phyloP scores from a whole-genome alignment of 2,329 filamentous ascomycete species.

The Fusarium sp. region DNA sequence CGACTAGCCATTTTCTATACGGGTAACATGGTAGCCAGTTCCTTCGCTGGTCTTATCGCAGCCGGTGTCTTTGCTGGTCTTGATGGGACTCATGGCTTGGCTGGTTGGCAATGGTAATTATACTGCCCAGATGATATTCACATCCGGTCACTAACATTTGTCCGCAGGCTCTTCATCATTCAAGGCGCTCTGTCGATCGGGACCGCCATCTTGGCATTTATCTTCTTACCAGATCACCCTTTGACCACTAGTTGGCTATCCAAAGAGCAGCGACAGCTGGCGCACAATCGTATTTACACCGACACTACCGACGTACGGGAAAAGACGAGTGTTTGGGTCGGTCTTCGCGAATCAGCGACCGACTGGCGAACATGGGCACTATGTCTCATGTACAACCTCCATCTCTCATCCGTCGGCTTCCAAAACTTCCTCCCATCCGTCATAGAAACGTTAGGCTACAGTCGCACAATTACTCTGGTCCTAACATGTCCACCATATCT shows the following conservation, averaged over 20 bases:
- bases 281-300: conserved; percentile 52
- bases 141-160: not conserved
- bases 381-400: conserved; percentile 44
- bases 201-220: conserved; percentile 46
- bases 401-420: conserved; percentile 43
- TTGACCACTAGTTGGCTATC: conserved; percentile 52
- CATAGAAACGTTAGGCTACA: conserved; percentile 59
- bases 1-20: conserved; percentile 58
- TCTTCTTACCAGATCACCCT: conserved; percentile 53
- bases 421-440: conserved; percentile 50
- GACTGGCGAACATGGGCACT: conserved; percentile 47
- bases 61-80: conserved; percentile 53
- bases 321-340: conserved; percentile 52
- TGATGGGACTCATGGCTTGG: conserved; percentile 40
- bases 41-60: conserved; percentile 58
- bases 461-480: conserved; percentile 58
- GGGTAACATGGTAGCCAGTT: conserved; percentile 50
- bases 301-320: conserved; percentile 46
- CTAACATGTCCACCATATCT: conserved; percentile 63
- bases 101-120: conserved; percentile 46
- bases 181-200: conserved; percentile 45
- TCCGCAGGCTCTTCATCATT: conserved; percentile 44
- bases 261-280: conserved; percentile 53
- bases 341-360: conserved; percentile 40
- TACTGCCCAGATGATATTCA: fast-evolving